Evolutionary conservation across 257 asterid genomes (phyloP), one percentile per base, ranked within the genome.

Genomic region (Fraxinus pennsylvanica): DNA sequence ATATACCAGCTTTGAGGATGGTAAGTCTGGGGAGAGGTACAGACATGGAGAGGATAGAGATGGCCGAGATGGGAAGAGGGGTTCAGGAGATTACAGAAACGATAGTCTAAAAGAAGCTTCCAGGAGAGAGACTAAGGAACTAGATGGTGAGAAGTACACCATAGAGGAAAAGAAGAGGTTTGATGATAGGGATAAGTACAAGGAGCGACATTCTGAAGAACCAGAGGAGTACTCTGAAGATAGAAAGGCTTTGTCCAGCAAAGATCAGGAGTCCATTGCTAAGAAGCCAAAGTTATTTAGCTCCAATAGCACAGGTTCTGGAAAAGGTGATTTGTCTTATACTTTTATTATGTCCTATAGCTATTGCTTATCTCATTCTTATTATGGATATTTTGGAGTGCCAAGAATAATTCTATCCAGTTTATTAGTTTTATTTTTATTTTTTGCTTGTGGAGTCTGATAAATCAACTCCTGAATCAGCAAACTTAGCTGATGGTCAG

Each of bases 201-300:
- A 84, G 85, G 92, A 87, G 59, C 85, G 71, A 25, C 78, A 57
- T 72, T 69, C 27, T 72, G 79, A 76, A 81, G 88, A 83, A 67
- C 57, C 79, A 67, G 85, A 81, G 83, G 87, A 84, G 76, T 80
- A 68, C 36, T 78, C 77, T 83, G 93, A 82, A 75, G 90, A 78
- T 66, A 81, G 36, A 75, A 80, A 78, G 8, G 69, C 68, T 61
- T 73, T 35, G 45, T 81, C 80, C 47, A 57, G 78, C 72, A 86
- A 87, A 78, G 88, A 80, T 79, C 84, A 87, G 67, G 92, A 81
- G 63, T 74, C 89, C 71, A 78, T 81, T 41, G 85, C 92, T 71
- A 92, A 90, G 86, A 94, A 89, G 78, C 78, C 94, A 21, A 92
- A 86, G 84, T 25, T 86, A 77, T 85, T 76, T 65, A 68, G 80